Percentiles rank a stretch among this genome's conserved stretches.
Evolutionary conservation across 176 grass and related monocot genomes (phyloP).

Genomic region (Phragmites australis): DNA sequence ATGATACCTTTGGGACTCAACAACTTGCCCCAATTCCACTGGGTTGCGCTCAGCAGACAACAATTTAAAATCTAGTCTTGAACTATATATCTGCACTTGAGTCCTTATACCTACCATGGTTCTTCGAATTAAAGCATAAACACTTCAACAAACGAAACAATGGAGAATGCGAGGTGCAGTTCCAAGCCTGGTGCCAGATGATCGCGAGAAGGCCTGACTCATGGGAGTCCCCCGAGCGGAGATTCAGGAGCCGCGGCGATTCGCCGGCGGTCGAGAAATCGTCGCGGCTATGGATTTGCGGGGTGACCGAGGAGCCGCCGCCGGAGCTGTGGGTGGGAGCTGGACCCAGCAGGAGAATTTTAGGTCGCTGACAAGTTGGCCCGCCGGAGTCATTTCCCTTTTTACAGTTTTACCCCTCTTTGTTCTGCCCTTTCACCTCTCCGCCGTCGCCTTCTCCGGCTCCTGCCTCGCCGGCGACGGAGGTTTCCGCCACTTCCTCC

Average conservation of each 20-base stretch:
- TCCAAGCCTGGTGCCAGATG: neutral
- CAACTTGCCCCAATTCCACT: neutral
- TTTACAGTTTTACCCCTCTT: neutral
- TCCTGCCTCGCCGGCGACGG: neutral
- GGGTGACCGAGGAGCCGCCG: neutral
- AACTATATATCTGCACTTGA: neutral
- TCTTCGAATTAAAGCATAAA: neutral
- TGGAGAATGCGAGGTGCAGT: neutral
- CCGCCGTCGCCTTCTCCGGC: neutral
- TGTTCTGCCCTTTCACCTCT: neutral
- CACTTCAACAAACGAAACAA: neutral
- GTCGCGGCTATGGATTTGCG: neutral
- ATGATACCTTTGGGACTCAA: neutral
- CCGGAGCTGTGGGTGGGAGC: neutral
- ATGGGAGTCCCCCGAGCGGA: neutral
- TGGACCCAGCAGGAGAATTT: neutral
- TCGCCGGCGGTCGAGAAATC: neutral
- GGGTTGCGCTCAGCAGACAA: neutral
- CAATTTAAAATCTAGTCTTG: neutral
- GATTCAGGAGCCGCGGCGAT: neutral
- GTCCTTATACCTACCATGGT: neutral
- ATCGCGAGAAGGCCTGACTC: neutral
- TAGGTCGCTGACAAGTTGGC: neutral
- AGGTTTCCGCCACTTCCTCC: neutral
- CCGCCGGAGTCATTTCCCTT: neutral